Evolutionary conservation across 345 rosid species (phyloP), one percentile per base, ranked within the genome.

Genomic region (Pseudoturritis turrita): DNA sequence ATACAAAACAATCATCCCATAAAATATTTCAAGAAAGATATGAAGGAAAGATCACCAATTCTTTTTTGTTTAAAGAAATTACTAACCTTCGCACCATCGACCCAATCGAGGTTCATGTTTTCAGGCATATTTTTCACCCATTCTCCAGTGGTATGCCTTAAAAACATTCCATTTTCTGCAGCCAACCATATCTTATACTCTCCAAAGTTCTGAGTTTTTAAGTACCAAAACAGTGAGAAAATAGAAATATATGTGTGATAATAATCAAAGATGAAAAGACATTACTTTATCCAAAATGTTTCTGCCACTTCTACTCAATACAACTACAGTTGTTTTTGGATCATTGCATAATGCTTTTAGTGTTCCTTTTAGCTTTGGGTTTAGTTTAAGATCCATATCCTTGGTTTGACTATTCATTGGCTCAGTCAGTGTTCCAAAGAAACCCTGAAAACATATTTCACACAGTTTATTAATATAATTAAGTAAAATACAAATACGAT

Each of bases 111-210:
- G 73, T 93, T 87, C 64, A 85, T 80, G 81, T 85, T 92, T 74
- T 90, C 92, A 2, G 96, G 96, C 89, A 90, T 86, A 68, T 92
- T 86, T 64, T 92, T 90, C 89, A 85, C 85, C 98, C 98, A 93
- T 14, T 82, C 80, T 62, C 96, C 96, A 35, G 60, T 81, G 13
- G 94, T 86, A 31, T 62, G 83, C 60, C 96, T 88, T 64, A 89
- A 37, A 72, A 93, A 93, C 98, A 86, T 89, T 62, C 98, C 98
- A 62, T 89, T 89, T 81, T 90, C 98, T 31, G 98, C 98, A 63
- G 95, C 96, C 82, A 93, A 63, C 97, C 96, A 93, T 81, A 90
- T 68, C 40, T 87, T 78, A 53, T 82, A 93, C 78, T 82, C 91
- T 25, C 74, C 80, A 77, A 90, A 93, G 77, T 83, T 89, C 96